Base-by-base conservation (phyloP, 2,329 filamentous ascomycete species). In the Acephala macrosclerotiorum region DNA sequence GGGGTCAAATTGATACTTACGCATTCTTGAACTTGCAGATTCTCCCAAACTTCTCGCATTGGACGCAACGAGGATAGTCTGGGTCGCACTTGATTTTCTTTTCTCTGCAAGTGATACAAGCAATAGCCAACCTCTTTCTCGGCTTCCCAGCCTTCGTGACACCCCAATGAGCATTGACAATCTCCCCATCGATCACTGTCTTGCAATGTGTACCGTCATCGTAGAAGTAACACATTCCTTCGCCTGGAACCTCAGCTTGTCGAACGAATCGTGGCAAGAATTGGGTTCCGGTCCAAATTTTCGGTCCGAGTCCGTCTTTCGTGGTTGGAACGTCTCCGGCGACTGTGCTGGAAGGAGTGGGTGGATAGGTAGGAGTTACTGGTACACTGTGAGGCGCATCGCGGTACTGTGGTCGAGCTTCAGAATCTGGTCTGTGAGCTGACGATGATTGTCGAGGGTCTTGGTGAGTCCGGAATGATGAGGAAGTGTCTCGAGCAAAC, bases 61-160 rank as follows among this genome's bases (percentile, higher is more conserved):
- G 94, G 61, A 94, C 87, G 73, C 94, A 97, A 72, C 93, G 93
- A 45, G 92, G 92, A 70, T 88, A 91, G 72, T 94, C 93, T 1
- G 94, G 94, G 70, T 97, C 93, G 75, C 94, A 97, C 79, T 97
- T 97, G 81, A 97, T 97, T 84, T 97, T 97, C 87, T 97, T 97
- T 80, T 97, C 94, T 59, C 94, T 88, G 77, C 94, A 97, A 14
- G 93, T 96, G 65, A 97, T 85, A 76, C 94, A 97, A n/a, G 93
- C 93, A 77, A 97, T 94, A 26, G 94, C 94, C 64, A 97, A 84
- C 64, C 94, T 86, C 81, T 97, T 97, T 71, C 94, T 88, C 57
- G 94, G 94, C 80, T 97, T 97, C 16, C 94, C 94, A 1, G 94
- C 94, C 80, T 97, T 97, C 40, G 94, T 97, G 11, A 97, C 89